A percentile compares a stretch with the other conserved stretches of the same genome.
phyloP scores from a whole-genome alignment of 179 eudicot species.

The Beta macrorhiza region DNA sequence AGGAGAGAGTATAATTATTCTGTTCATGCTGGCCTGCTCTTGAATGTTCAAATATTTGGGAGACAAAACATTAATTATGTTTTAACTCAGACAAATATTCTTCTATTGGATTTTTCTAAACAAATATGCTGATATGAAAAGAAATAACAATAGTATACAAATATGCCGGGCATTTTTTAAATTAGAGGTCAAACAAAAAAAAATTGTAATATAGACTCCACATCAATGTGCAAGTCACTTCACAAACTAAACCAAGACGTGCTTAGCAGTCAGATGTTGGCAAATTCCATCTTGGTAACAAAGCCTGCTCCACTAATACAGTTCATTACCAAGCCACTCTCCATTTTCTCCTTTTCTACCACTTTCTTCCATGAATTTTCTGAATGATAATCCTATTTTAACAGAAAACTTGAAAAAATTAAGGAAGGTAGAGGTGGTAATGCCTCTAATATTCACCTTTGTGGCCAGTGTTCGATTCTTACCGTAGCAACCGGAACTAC shows the following conservation, averaged over 20 bases:
- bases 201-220: background rate
- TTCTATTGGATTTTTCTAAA: background rate
- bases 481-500: too few species aligned
- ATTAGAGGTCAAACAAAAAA: constrained; percentile 10
- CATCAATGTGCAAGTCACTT: constrained; percentile 16
- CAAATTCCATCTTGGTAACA: background rate
- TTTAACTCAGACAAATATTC: background rate
- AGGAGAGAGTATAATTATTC: background rate
- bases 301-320: background rate
- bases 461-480: too few species aligned
- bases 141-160: background rate
- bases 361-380: too few species aligned
- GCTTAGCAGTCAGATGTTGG: constrained; percentile 8
- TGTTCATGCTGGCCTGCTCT: constrained; percentile 12
- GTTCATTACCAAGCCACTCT: background rate
- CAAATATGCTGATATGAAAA: background rate
- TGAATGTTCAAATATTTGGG: background rate
- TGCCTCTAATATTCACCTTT: too few species aligned
- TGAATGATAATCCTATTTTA: too few species aligned
- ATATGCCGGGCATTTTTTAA: background rate
- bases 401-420: too few species aligned
- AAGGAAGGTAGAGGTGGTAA: too few species aligned
- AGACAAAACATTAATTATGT: background rate
- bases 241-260: constrained; percentile 6
- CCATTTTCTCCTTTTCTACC: background rate